Conservation (phyloP, 83 land plant species). For the Diphasiastrum complanatum region DNA sequence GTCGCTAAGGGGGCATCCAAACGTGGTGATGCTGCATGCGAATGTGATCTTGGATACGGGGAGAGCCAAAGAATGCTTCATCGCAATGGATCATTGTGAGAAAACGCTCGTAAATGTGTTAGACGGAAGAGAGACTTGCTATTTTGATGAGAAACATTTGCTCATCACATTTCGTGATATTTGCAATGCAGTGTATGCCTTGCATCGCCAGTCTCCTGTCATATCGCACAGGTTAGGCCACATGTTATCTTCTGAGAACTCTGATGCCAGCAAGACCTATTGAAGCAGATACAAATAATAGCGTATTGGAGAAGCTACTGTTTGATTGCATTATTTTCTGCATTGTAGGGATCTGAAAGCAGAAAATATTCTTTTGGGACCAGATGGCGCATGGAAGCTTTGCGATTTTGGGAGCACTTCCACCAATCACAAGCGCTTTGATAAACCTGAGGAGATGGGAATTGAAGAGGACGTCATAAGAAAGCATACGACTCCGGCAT, state of each 20-base stretch:
- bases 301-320: not conserved
- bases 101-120: conserved; percentile 69
- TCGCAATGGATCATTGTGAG: conserved; percentile 89
- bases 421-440: conserved; percentile 88
- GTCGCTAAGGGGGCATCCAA: conserved; percentile 73
- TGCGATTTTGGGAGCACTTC: conserved; percentile 99
- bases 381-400: conserved; percentile 90
- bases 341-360: conserved; percentile 96
- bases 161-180: conserved; percentile 80
- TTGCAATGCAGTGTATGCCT: conserved; percentile 93
- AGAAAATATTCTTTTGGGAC: conserved; percentile 84
- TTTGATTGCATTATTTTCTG: too few species aligned
- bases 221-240: conserved; percentile 96
- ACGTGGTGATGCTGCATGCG: conserved; percentile 66
- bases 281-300: not conserved
- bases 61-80: conserved; percentile 71
- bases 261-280: not conserved
- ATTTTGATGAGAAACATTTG: conserved; percentile 79
- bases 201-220: conserved; percentile 89
- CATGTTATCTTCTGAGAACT: not conserved
- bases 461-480: conserved; percentile 93
- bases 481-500: conserved; percentile 97
- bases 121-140: conserved; percentile 76
- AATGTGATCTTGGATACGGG: conserved; percentile 71
- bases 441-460: conserved; percentile 96